Percentiles rank a stretch among this genome's conserved stretches.
These are phyloP conservation scores for Wallacemonas sp. DNA, from an alignment of 208 protist species.

Conservation along the genomic window DNA sequence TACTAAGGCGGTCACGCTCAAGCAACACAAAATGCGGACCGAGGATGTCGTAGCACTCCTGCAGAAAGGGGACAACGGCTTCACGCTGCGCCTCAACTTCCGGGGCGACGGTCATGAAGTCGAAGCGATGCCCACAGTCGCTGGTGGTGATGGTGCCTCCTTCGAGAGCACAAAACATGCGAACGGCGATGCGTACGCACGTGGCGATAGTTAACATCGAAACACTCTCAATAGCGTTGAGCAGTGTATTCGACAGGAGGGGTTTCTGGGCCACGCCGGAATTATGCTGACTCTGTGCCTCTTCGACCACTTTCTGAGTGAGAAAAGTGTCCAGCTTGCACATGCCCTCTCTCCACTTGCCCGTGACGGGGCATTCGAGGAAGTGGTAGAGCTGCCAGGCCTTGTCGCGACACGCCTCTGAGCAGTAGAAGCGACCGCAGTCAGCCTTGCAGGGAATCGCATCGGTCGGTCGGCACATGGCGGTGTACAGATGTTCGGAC, in stretches of 20 bases:
- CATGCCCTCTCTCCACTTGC: slow-evolving; percentile 63
- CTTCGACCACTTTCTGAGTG: neutral
- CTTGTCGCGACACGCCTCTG: slow-evolving; percentile 60
- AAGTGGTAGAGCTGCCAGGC: slow-evolving; percentile 77
- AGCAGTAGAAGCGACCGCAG: slow-evolving; percentile 71
- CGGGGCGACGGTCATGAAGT: slow-evolving; percentile 45
- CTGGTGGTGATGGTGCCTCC: slow-evolving; percentile 44
- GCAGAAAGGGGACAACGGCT: slow-evolving; percentile 20
- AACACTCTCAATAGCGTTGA: neutral
- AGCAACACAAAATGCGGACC: slow-evolving; percentile 39
- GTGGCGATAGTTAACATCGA: slow-evolving; percentile 22
- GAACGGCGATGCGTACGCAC: slow-evolving; percentile 52
- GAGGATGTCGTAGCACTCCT: slow-evolving; percentile 33
- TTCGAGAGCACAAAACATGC: slow-evolving; percentile 71
- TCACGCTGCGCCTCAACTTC: slow-evolving; percentile 23
- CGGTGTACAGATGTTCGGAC: slow-evolving; percentile 29
- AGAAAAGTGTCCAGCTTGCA: slow-evolving; percentile 28
- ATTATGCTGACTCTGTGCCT: neutral
- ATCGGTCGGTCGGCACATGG: slow-evolving; percentile 29
- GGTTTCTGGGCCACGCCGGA: neutral
- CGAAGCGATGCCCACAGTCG: slow-evolving; percentile 56
- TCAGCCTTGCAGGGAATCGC: slow-evolving; percentile 52
- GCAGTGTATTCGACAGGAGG: slow-evolving; percentile 6
- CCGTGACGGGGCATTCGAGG: slow-evolving; percentile 61
- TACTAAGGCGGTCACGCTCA: slow-evolving; percentile 47